Base-by-base conservation (phyloP, 2,329 filamentous ascomycete genomes). In the Akanthomyces uredinophilus region DNA sequence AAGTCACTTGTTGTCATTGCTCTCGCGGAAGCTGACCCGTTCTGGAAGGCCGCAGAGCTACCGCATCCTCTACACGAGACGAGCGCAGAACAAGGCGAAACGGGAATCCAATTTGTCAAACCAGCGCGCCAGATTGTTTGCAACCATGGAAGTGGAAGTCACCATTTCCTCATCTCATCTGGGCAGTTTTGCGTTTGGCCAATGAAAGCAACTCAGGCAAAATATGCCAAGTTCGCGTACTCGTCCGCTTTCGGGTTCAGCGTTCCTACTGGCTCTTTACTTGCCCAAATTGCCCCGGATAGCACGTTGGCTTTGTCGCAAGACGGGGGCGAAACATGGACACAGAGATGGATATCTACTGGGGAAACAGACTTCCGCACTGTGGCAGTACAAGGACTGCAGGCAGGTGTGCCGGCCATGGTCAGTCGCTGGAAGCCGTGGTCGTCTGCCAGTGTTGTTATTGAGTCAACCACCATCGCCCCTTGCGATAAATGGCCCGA, bases 181-280 rank as follows among this genome's bases (percentile, higher is more conserved):
- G 76, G 74, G 0, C 78, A 80, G 44, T 78, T 76, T 24, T 71
- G 72, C 1, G 69, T 63, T 5, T 75, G 70, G 71, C 71, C 71
- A 0, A 72, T 76, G 65, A 78, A 79, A 64, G 74, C 74, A 0
- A 72, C 66, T 0, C 70, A 79, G 63, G 76, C 79, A 2, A 81
- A 81, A 58, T 81, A 81, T 63, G 72, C 72, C 63, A 81, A 80
- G 63, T 79, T 81, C 47, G 78, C 78, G 3, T 81, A 82, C 65
- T 81, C 79, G 0, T 82, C 80, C 0, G 67, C 76, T 0, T 81
- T 82, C 47, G 74, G 71, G 0, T 82, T 81, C 59, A 76, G 72
- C 8, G 77, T 80, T 0, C 78, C 78, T 0, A 73, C 72, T 0
- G 78, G 77, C 27, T 71, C 65, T 1, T 60, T 70, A 1, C 66